These are phyloP conservation scores for Chytridium lagenaria DNA, from an alignment of 371 early-diverging fungal species.

Conservation along the genomic window DNA sequence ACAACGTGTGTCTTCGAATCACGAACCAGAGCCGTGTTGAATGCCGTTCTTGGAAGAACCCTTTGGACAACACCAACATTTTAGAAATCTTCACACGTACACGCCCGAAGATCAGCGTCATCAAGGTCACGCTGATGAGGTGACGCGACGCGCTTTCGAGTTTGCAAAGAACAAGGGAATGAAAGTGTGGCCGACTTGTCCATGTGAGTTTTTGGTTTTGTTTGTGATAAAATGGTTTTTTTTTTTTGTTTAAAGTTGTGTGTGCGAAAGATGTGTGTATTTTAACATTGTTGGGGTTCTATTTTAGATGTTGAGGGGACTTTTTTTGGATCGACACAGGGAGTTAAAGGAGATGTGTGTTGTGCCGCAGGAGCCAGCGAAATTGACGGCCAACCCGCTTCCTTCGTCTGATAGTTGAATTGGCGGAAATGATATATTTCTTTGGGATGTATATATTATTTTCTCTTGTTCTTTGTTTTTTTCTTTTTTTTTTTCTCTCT, in stretches of 20 bases:
- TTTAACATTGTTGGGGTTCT: background rate
- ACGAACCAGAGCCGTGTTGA: too few species aligned
- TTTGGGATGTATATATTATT: too few species aligned
- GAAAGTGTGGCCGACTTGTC: background rate
- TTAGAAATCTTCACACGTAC: conserved; percentile 2
- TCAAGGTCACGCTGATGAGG: conserved; percentile 5
- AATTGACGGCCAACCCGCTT: background rate
- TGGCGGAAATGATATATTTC: too few species aligned
- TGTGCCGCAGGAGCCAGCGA: background rate
- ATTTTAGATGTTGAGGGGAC: background rate
- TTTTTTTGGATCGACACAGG: background rate
- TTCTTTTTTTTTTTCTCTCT: too few species aligned
- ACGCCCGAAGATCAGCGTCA: conserved; percentile 4
- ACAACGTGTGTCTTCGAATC: background rate
- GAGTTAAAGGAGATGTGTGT: background rate
- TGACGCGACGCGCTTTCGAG: background rate
- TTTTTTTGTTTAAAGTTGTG: too few species aligned
- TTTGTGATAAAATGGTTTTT: background rate
- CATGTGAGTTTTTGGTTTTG: background rate
- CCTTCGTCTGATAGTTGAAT: conserved; percentile 6
- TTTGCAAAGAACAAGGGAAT: conserved; percentile 2
- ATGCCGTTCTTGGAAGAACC: too few species aligned
- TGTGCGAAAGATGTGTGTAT: too few species aligned
- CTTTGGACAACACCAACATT: too few species aligned
- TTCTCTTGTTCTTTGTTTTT: too few species aligned